Conservation (phyloP, 306 rosid genomes). For the Ceratonia siliqua region DNA sequence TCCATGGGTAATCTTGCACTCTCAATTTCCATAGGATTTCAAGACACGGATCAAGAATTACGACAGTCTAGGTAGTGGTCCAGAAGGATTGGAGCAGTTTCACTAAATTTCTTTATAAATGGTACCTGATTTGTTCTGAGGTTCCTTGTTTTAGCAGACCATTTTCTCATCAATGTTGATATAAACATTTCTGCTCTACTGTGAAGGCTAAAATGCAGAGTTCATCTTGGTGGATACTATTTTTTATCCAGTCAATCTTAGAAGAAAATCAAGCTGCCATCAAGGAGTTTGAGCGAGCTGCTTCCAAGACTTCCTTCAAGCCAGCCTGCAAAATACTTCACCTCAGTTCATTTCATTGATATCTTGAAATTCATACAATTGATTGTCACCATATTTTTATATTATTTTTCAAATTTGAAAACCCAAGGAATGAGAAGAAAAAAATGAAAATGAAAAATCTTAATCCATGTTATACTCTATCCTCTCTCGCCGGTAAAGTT, state of each 20-base stretch:
- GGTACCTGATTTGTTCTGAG: background rate
- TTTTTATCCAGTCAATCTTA: constrained; percentile 62
- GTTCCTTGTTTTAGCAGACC: background rate
- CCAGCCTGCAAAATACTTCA: constrained; percentile 86
- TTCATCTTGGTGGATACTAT: constrained; percentile 82
- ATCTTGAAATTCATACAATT: constrained; percentile 16
- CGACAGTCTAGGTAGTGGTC: too few species aligned
- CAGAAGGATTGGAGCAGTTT: too few species aligned
- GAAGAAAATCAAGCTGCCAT: constrained; percentile 60
- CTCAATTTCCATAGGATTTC: too few species aligned
- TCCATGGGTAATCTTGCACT: too few species aligned
- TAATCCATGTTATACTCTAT: background rate
- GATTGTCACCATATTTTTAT: constrained; percentile 4
- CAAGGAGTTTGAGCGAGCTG: constrained; percentile 73
- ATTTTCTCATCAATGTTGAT: constrained; percentile 19
- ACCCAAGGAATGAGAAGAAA: background rate
- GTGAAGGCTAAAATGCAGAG: constrained; percentile 89
- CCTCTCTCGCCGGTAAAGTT: background rate
- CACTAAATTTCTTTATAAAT: too few species aligned
- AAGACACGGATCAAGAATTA: too few species aligned
- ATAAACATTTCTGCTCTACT: constrained; percentile 32
- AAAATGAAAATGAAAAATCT: background rate
- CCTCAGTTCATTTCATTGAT: constrained; percentile 68
- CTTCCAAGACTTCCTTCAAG: constrained; percentile 58
- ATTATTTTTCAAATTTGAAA: background rate